Evolutionary conservation across 1,139 yeast species (phyloP).

Genomic region (Geotrichum cucujoidarum): DNA sequence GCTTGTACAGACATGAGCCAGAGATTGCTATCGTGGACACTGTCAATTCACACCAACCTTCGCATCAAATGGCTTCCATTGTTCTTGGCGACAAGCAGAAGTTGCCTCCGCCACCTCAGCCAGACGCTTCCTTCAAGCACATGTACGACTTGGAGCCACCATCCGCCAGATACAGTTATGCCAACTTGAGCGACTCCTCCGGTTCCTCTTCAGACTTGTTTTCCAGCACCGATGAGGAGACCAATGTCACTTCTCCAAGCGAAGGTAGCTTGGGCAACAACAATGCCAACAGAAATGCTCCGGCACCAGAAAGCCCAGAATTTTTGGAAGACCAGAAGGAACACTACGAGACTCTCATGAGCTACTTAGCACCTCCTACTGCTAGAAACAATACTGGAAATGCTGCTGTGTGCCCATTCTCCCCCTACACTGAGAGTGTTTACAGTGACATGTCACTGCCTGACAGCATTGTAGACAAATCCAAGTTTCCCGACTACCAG

Average conservation of each 20-base stretch:
- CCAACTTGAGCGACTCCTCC: neutral
- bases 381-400: no score
- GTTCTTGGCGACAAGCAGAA: constrained; percentile 3
- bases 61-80: neutral
- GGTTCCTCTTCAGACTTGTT: neutral
- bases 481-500: constrained; percentile 15
- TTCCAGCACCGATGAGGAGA: constrained; percentile 2
- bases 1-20: constrained; percentile 1
- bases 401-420: neutral
- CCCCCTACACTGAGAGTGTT: constrained; percentile 12
- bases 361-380: constrained; percentile 10
- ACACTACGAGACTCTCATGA: constrained; percentile 14
- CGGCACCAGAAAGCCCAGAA: constrained; percentile 2
- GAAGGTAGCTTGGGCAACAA: neutral
- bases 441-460: constrained; percentile 10
- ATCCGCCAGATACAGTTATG: neutral
- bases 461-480: constrained; percentile 13
- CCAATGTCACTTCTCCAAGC: neutral
- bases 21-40: constrained; percentile 2
- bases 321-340: constrained; percentile 6
- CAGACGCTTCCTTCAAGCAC: neutral
- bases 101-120: constrained; percentile 8
- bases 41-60: neutral
- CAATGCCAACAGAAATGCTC: neutral
- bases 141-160: constrained; percentile 1